Base-by-base conservation (phyloP, 139 green algal species). In the Marvania coccoides region DNA sequence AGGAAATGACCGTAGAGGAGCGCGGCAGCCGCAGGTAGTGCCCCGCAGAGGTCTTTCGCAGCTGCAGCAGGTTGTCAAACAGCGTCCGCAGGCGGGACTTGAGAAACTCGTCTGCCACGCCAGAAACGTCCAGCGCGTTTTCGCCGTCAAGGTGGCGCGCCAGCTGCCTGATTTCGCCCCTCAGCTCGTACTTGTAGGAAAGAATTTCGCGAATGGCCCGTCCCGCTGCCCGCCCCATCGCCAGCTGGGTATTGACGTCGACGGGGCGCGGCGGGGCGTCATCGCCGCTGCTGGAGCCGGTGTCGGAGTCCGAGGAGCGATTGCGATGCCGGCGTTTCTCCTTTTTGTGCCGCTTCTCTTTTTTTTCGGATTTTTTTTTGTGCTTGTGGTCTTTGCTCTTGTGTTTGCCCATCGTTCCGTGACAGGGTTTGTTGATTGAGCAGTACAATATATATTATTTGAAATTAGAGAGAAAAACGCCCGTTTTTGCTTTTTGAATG, bases 31-130 rank as follows among this genome's bases (percentile, higher is more conserved):
- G 56, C 36, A 61, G 39, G 15, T 69, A 82, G 28, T 61, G 74
- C 34, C 69, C 70, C 54, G 60, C 70, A 15, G 54, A 68, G 30
- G 61, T 77, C 42, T 45, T 72, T 35, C 51, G 45, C 26, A 82
- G 39, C 46, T 71, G 55, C 35, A 74, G 33, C 39, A 83, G 58
- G 72, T 74, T 78, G 47, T 48, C 39, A 45, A 83, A 74, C 14
- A 83, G 63, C 2, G 47, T 40, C 8, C 26, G 19, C 23, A 81
- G 62, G 7, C 53, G 57, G 12, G 13, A 23, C 23, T 55, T 46
- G 29, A 81, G 33, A 40, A 64, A 68, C n/a, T 30, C 24, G 28
- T 83, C 72, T 4, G 56, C 45, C 14, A 83, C 48, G 47, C 71
- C 72, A 15, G 54, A 57, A 8, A 83, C 46, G 10, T 80, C 72